Conservation (phyloP, 768 basidiomycete genomes). For the Crassisporium funariophilum region DNA sequence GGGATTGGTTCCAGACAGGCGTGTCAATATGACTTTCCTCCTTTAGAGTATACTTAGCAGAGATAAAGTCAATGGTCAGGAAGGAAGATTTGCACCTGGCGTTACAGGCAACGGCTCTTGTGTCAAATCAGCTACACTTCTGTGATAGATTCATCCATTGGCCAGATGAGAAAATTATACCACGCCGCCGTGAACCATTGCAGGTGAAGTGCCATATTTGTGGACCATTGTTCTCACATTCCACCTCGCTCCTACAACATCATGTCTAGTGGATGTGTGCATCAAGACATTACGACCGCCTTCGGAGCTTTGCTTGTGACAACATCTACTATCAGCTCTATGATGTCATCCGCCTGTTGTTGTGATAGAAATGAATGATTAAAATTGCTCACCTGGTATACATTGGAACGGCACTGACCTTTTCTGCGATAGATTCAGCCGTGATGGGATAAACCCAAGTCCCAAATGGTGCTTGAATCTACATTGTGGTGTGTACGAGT, state of each 20-base stretch:
- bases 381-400: slow-evolving; percentile 46
- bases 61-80: slow-evolving; percentile 21
- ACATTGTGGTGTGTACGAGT: no score
- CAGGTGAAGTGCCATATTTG: slow-evolving; percentile 71
- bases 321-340: slow-evolving; percentile 59
- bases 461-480: slow-evolving; percentile 60
- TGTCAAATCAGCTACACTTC: slow-evolving; percentile 39
- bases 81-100: slow-evolving; percentile 58
- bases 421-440: slow-evolving; percentile 46
- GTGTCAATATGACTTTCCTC: slow-evolving; percentile 48
- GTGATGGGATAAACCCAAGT: slow-evolving; percentile 59
- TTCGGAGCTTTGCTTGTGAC: slow-evolving; percentile 53
- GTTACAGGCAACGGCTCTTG: slow-evolving; percentile 66
- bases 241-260: slow-evolving; percentile 53
- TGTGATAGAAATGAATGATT: slow-evolving; percentile 53
- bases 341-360: slow-evolving; percentile 33
- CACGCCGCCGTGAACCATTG: slow-evolving; percentile 46
- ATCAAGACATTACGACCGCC: slow-evolving; percentile 54
- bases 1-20: slow-evolving; percentile 64
- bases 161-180: slow-evolving; percentile 56
- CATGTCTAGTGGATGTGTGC: slow-evolving; percentile 42
- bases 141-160: slow-evolving; percentile 54
- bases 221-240: slow-evolving; percentile 61
- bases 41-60: slow-evolving; percentile 20
- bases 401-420: slow-evolving; percentile 36